Conservation (phyloP, 768 basidiomycete species). For the Russula lepida region DNA sequence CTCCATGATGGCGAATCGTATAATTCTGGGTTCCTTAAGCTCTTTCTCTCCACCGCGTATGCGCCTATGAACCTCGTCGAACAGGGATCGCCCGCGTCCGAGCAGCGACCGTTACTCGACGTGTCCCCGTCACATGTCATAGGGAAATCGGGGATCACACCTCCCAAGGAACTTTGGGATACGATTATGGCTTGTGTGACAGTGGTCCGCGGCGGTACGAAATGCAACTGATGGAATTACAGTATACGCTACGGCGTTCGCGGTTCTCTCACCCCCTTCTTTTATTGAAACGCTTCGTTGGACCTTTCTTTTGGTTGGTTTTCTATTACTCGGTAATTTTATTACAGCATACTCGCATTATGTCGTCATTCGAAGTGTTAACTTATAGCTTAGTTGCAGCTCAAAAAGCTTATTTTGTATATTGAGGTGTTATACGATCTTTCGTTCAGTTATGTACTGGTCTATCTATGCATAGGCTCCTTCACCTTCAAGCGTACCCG, state of each 20-base stretch:
- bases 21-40: constrained; percentile 46
- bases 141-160: constrained; percentile 1
- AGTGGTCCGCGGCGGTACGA: constrained; percentile 20
- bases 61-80: constrained; percentile 43
- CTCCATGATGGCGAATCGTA: constrained; percentile 31
- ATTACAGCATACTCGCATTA: background rate
- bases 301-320: background rate
- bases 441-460: background rate
- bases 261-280: background rate
- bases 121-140: background rate
- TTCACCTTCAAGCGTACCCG: background rate
- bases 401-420: background rate
- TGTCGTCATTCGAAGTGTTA: background rate
- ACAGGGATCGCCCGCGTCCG: constrained; percentile 29
- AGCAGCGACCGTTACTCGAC: background rate
- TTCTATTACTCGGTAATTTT: background rate
- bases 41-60: constrained; percentile 47
- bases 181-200: constrained; percentile 27
- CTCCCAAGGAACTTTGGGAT: constrained; percentile 26
- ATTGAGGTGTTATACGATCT: background rate
- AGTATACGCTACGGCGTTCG: no score
- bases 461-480: background rate
- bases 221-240: background rate
- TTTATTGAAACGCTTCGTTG: background rate
- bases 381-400: no score